Percentiles rank a stretch among this genome's conserved stretches.
Evolutionary conservation across 2,329 filamentous ascomycete genomes (phyloP).

Genomic region (Microdochium paspali): DNA sequence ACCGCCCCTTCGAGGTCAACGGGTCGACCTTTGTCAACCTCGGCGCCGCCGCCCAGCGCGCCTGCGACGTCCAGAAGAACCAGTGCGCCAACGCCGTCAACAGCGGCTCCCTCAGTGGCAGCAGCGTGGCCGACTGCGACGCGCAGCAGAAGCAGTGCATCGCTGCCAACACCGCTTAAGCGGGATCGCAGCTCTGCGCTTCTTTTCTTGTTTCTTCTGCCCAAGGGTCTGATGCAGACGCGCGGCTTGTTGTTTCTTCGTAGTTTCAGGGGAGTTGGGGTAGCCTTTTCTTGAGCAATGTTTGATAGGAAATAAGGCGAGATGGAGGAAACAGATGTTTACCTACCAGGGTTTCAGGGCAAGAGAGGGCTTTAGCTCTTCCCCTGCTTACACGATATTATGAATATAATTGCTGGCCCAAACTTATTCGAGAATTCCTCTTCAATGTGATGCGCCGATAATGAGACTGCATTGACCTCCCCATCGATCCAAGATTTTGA

Average conservation of each 20-base stretch:
- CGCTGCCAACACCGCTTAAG: slow-evolving; percentile 5
- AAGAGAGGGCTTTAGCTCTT: neutral
- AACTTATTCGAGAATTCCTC: neutral
- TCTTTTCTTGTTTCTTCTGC: neutral
- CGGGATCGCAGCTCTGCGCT: slow-evolving; percentile 1
- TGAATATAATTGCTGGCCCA: neutral
- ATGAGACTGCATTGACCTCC: neutral
- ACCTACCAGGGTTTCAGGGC: neutral
- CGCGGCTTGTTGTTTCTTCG: too few species aligned
- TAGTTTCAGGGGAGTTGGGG: too few species aligned
- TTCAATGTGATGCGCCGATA: neutral
- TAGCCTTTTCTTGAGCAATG: too few species aligned
- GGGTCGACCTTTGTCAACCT: slow-evolving; percentile 41
- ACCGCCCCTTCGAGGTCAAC: slow-evolving; percentile 41
- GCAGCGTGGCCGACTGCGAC: slow-evolving; percentile 30
- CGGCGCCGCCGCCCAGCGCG: slow-evolving; percentile 34
- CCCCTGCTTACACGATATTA: neutral
- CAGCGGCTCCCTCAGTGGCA: slow-evolving; percentile 20
- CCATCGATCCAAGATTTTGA: too few species aligned
- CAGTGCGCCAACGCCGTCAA: slow-evolving; percentile 38
- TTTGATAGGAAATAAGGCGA: too few species aligned
- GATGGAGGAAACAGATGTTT: neutral
- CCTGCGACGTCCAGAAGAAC: slow-evolving; percentile 41
- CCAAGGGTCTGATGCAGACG: too few species aligned
- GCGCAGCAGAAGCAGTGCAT: slow-evolving; percentile 28